phyloP scores from a whole-genome alignment of 495 filamentous ascomycete genomes.

The Aspergillus conjunctus region DNA sequence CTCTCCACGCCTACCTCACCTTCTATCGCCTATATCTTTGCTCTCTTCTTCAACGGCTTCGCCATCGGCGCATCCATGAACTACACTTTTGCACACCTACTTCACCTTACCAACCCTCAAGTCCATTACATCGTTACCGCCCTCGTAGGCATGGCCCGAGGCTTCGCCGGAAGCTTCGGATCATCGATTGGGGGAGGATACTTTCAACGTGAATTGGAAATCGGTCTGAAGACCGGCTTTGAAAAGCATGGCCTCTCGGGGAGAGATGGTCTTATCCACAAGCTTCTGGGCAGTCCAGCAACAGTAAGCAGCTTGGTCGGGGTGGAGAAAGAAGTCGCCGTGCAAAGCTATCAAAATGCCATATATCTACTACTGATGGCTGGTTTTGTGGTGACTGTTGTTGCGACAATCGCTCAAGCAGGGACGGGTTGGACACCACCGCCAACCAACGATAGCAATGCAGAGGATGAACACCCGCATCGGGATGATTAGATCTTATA shows the following conservation, averaged over 20 bases:
- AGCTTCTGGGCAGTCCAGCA: slow-evolving; percentile 69
- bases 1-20: slow-evolving; percentile 52
- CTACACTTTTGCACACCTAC: slow-evolving; percentile 74
- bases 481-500: slow-evolving; percentile 1
- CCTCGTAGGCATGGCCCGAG: slow-evolving; percentile 70
- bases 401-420: slow-evolving; percentile 62
- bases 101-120: slow-evolving; percentile 62
- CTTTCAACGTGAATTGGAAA: slow-evolving; percentile 63
- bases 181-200: slow-evolving; percentile 75
- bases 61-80: slow-evolving; percentile 70
- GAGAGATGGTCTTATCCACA: slow-evolving; percentile 57
- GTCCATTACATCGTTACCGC: slow-evolving; percentile 72
- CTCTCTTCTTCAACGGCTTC: slow-evolving; percentile 68
- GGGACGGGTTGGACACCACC: slow-evolving; percentile 64
- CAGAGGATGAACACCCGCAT: slow-evolving; percentile 7
- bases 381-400: slow-evolving; percentile 54
- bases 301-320: slow-evolving; percentile 55
- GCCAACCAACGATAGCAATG: slow-evolving; percentile 11
- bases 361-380: slow-evolving; percentile 60
- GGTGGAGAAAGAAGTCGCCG: slow-evolving; percentile 60
- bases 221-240: slow-evolving; percentile 59
- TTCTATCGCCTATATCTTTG: slow-evolving; percentile 49
- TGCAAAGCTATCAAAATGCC: slow-evolving; percentile 62
- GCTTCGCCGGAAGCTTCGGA: slow-evolving; percentile 75
- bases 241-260: slow-evolving; percentile 48